Conservation (phyloP, 2,329 filamentous ascomycete species). For the Diplodia sapinea region DNA sequence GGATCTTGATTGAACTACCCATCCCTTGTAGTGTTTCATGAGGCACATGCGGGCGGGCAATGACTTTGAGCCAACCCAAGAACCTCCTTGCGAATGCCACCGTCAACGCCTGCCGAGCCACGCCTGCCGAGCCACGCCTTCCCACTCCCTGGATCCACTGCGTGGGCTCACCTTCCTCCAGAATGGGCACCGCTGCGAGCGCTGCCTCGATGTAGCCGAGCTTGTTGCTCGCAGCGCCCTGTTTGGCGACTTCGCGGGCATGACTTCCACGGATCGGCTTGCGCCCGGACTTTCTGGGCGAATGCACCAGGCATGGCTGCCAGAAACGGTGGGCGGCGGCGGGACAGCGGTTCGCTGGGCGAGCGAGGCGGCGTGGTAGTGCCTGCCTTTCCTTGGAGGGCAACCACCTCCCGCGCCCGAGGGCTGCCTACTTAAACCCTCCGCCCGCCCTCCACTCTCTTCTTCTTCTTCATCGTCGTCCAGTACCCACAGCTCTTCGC, state of each 20-base stretch:
- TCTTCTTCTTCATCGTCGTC: conserved; percentile 10
- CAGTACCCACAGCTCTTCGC: conserved; percentile 9
- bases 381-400: conserved; percentile 6
- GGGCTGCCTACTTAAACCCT: conserved; percentile 7
- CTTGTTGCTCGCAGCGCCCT: background rate
- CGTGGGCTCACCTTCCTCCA: background rate
- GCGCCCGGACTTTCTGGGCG: background rate
- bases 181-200: background rate
- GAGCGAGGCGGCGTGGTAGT: background rate
- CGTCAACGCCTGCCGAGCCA: too few relatives aligned
- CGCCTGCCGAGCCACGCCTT: too few relatives aligned
- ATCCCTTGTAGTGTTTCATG: too few relatives aligned
- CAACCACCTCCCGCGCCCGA: background rate
- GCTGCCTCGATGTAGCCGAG: background rate
- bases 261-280: background rate
- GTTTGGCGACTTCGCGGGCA: background rate
- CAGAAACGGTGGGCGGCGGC: background rate
- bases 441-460: background rate
- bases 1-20: too few relatives aligned
- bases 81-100: too few relatives aligned
- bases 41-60: too few relatives aligned
- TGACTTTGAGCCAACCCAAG: too few relatives aligned
- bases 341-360: background rate
- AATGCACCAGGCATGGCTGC: background rate
- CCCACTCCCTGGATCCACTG: background rate